phyloP scores from a whole-genome alignment of 2,329 filamentous ascomycete genomes.

The Cladosporium sphaerospermum region DNA sequence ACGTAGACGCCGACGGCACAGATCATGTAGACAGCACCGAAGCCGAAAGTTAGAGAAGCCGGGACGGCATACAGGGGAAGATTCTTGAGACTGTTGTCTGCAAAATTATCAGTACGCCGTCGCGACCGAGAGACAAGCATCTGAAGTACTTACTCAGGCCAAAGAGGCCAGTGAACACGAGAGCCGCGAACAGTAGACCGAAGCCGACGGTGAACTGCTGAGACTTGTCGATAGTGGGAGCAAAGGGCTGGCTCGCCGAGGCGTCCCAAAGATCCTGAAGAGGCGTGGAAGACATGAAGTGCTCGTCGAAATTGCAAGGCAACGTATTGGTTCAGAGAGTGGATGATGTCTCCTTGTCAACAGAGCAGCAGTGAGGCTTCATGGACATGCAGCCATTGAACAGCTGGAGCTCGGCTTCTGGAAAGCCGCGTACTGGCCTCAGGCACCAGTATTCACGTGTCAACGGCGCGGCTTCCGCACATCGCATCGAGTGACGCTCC shows the following conservation, averaged over 20 bases:
- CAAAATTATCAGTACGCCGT: neutral
- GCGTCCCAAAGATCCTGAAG: slow-evolving; percentile 84
- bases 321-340: neutral
- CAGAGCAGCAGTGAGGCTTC: neutral
- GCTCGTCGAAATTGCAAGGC: neutral
- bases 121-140: too few species aligned
- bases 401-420: slow-evolving; percentile 10
- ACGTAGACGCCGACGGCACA: slow-evolving; percentile 98
- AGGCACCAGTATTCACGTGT: slow-evolving; percentile 1
- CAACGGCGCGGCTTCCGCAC: neutral
- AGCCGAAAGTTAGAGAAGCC: slow-evolving; percentile 80
- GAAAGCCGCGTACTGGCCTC: neutral
- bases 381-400: slow-evolving; percentile 1
- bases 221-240: slow-evolving; percentile 71
- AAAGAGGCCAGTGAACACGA: slow-evolving; percentile 72
- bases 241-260: slow-evolving; percentile 79
- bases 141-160: slow-evolving; percentile 62
- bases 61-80: slow-evolving; percentile 74
- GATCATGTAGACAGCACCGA: slow-evolving; percentile 97
- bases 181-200: slow-evolving; percentile 60
- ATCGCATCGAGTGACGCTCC: neutral
- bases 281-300: slow-evolving; percentile 67
- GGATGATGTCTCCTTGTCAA: neutral
- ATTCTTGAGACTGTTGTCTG: slow-evolving; percentile 76
- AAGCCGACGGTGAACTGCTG: slow-evolving; percentile 80